Evolutionary conservation across 2,329 filamentous ascomycete genomes (phyloP).

Genomic region (Exophiala aquamarina): DNA sequence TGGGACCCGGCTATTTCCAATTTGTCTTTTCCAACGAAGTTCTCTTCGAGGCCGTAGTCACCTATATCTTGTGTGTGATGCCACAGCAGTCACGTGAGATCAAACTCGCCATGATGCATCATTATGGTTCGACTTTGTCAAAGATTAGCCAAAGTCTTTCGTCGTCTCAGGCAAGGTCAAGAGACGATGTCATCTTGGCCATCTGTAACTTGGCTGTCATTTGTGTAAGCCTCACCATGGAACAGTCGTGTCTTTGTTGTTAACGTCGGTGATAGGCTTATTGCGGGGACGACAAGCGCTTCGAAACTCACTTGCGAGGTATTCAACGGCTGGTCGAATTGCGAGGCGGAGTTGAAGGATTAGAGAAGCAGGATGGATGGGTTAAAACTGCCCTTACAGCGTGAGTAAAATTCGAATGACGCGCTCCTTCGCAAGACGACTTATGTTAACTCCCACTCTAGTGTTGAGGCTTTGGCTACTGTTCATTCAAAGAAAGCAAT

Average conservation of each 20-base stretch:
- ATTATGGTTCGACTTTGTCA: slow-evolving; percentile 14
- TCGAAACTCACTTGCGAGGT: slow-evolving; percentile 7
- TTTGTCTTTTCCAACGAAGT: slow-evolving; percentile 15
- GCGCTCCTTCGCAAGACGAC: not conserved
- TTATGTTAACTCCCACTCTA: not conserved
- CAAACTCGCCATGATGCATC: slow-evolving; percentile 12
- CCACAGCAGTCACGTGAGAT: slow-evolving; percentile 7
- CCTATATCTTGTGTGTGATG: slow-evolving; percentile 12
- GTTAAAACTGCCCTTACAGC: slow-evolving; percentile 5
- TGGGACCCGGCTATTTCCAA: slow-evolving; percentile 7
- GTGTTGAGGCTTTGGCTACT: slow-evolving; percentile 4
- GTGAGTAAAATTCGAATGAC: not conserved
- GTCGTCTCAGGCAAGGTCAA: not conserved
- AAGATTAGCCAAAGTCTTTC: slow-evolving; percentile 8
- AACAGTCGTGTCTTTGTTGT: not conserved
- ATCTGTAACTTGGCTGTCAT: slow-evolving; percentile 16
- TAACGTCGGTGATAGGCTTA: too few species aligned
- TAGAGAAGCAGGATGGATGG: slow-evolving; percentile 4
- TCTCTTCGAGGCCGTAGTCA: slow-evolving; percentile 17
- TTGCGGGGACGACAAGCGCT: slow-evolving; percentile 5
- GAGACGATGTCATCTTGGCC: slow-evolving; percentile 13
- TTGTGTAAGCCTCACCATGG: slow-evolving; percentile 11
- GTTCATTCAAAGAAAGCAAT: slow-evolving; percentile 1
- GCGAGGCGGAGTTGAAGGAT: slow-evolving; percentile 4
- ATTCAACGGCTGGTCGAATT: slow-evolving; percentile 4